Evolutionary conservation across 2,329 filamentous ascomycete genomes (phyloP).

Genomic region (Rachicladosporium sp.): DNA sequence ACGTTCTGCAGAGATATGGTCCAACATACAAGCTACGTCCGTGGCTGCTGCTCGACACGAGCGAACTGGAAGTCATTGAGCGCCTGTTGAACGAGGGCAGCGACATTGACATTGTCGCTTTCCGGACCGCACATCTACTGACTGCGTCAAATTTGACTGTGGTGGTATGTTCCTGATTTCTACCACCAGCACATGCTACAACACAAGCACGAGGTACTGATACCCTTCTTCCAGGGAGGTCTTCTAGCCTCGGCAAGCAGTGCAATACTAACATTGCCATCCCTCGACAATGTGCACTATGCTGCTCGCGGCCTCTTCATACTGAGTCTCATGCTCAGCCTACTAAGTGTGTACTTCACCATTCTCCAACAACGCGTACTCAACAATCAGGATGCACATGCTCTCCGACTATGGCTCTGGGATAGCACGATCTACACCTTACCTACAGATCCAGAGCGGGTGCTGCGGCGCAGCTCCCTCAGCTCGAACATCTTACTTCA

Average conservation of each 20-base stretch:
- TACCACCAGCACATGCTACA: too few species aligned
- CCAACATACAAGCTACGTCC: conserved; percentile 2
- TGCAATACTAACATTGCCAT: conserved; percentile 3
- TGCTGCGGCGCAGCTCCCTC: conserved; percentile 6
- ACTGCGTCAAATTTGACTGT: conserved; percentile 6
- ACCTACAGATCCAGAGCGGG: not conserved
- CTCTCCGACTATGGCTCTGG: conserved; percentile 8
- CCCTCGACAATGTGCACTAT: conserved; percentile 7
- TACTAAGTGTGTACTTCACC: conserved; percentile 10
- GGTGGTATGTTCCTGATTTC: conserved; percentile 3
- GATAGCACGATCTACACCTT: not conserved
- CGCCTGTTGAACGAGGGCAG: conserved; percentile 6
- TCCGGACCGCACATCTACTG: conserved; percentile 4
- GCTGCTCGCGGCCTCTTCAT: conserved; percentile 8
- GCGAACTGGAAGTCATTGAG: conserved; percentile 8
- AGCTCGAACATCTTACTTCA: conserved; percentile 7
- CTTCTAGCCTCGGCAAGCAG: conserved; percentile 1
- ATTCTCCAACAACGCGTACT: conserved; percentile 8
- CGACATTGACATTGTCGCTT: conserved; percentile 4
- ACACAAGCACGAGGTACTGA: too few species aligned
- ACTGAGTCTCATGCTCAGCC: conserved; percentile 8
- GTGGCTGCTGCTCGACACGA: conserved; percentile 7
- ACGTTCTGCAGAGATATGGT: conserved; percentile 5
- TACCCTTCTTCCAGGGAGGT: not conserved
- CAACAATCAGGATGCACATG: conserved; percentile 2